These are phyloP conservation scores for Tuber aestivum DNA, from an alignment of 495 filamentous ascomycete species.

Conservation along the genomic window DNA sequence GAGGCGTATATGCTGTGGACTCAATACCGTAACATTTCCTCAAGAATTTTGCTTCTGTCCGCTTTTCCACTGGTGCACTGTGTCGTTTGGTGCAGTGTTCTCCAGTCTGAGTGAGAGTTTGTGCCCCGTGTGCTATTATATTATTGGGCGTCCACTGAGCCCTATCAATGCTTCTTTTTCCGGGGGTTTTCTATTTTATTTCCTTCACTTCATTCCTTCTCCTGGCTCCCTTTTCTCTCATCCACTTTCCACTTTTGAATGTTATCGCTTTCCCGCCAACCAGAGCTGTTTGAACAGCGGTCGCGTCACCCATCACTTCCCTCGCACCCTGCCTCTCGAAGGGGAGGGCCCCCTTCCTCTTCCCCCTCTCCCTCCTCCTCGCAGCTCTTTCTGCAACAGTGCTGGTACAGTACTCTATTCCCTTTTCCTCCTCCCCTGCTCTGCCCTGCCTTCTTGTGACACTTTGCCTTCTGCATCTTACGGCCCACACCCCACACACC, in stretches of 20 bases:
- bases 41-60: too few relatives aligned
- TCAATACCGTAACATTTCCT: too few relatives aligned
- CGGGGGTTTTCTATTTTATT: neutral
- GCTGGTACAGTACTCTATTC: neutral
- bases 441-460: neutral
- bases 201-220: neutral
- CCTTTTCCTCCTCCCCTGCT: neutral
- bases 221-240: neutral
- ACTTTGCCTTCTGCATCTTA: neutral
- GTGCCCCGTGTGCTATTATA: neutral
- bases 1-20: neutral
- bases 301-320: neutral
- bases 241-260: neutral
- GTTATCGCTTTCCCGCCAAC: neutral
- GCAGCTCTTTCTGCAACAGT: neutral
- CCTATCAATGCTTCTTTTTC: neutral
- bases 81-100: neutral
- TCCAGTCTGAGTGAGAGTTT: neutral
- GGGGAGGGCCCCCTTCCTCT: too few relatives aligned
- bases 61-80: too few relatives aligned
- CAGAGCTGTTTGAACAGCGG: neutral
- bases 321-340: too few relatives aligned
- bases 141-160: neutral
- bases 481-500: neutral
- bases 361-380: neutral